Base-by-base conservation (phyloP, 2,329 filamentous ascomycete genomes). In the Colletotrichum karsti region DNA sequence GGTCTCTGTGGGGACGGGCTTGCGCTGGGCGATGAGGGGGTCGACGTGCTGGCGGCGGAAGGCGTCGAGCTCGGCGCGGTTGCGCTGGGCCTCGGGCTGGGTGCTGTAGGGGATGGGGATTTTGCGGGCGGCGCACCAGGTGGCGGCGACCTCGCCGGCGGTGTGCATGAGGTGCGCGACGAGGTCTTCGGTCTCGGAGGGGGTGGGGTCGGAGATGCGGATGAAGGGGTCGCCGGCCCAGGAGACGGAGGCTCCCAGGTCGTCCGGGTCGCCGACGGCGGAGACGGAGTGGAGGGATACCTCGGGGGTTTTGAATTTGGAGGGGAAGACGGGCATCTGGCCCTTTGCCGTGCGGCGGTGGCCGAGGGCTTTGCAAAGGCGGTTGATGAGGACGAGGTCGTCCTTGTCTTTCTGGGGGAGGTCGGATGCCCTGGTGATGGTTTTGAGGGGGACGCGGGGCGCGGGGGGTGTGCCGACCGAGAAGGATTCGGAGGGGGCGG, bases 81-180 rank as follows among this genome's bases (percentile, higher is more conserved):
- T 86, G 77, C 67, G 75, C 72, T 61, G 74, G 55, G 69, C 81
- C 44, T 81, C 82, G 20, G 80, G 77, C 71, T 88, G 84, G 33
- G 81, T 81, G 63, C 86, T 87, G 77, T 87, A 92, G 7, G 89
- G 88, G 28, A 89, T 81, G 37, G 89, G 85, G 57, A 92, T 86
- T 20, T 81, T 79, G 55, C 89, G 85, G 22, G 84, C 82, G 51
- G 82, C 74, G 73, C 88, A 91, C 88, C 88, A 92, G 30, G 80
- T 81, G 20, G 89, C 90, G 39, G 87, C 88, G 26, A 90, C 79
- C 72, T 91, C 84, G 60, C 88, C 88, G 12, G 88, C 90, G 4
- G 91, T 80, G 39, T 87, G 82, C 90, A 92, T 92, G 24, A 83
- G 72, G 63, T 82, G 81, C 63, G 79, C 78, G 41, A 88, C 84